A percentile compares a stretch with the other conserved stretches of the same genome.
phyloP scores from a whole-genome alignment of 2,329 filamentous ascomycete species.

The Aspergillus pseudonomiae region DNA sequence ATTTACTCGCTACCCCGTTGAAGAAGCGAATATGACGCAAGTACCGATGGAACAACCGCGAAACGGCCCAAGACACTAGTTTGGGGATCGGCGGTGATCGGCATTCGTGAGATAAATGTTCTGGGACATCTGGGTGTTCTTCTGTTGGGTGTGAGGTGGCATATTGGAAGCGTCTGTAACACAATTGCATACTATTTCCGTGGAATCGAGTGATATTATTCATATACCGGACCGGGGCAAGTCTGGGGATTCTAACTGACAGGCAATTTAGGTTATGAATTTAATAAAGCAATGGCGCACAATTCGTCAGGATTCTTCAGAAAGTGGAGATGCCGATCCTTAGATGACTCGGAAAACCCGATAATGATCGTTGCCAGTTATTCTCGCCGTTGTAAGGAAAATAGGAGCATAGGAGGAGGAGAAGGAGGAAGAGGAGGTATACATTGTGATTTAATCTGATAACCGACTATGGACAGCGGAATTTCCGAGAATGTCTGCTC shows the following conservation, averaged over 20 bases:
- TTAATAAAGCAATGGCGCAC: background rate
- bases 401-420: background rate
- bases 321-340: slow-evolving; percentile 4
- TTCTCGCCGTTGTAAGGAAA: background rate
- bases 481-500: background rate
- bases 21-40: background rate
- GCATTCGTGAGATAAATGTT: background rate
- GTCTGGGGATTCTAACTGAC: background rate
- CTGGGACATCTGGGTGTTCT: background rate
- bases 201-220: background rate
- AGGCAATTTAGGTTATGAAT: background rate
- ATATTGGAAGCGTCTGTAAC: background rate
- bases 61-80: background rate
- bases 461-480: background rate
- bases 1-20: background rate
- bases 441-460: background rate
- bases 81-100: slow-evolving; percentile 5
- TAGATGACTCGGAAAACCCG: slow-evolving; percentile 3
- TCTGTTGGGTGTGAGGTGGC: too few species aligned
- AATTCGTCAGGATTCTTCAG: background rate
- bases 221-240: too few species aligned
- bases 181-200: background rate
- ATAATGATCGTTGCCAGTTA: background rate
- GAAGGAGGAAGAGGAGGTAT: background rate
- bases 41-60: background rate